A percentile compares a stretch with the other conserved stretches of the same genome.
Conservation (phyloP, 2,329 filamentous ascomycete genomes). For the Penicillium sp. region DNA sequence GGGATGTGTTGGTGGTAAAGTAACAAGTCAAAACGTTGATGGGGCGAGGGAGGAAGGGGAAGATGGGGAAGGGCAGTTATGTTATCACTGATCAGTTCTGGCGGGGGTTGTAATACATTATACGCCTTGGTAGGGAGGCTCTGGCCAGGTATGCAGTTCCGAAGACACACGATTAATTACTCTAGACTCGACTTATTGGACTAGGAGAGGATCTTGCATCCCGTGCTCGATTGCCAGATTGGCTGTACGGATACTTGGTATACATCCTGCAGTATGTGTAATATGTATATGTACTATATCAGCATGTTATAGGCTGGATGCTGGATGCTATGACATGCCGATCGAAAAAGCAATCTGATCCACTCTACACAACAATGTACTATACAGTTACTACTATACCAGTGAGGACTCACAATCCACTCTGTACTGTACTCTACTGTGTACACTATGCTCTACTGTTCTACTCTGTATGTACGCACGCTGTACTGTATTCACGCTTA, state of each 20-base stretch:
- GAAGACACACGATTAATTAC: too few species aligned
- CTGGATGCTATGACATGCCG: too few species aligned
- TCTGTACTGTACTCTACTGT: neutral
- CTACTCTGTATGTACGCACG: neutral
- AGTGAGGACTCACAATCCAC: too few species aligned
- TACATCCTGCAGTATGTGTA: too few species aligned
- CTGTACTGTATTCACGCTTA: constrained; percentile 13
- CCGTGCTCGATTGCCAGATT: constrained; percentile 20
- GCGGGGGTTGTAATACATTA: constrained; percentile 4
- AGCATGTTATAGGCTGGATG: too few species aligned
- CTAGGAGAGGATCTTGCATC: too few species aligned
- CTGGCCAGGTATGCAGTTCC: too few species aligned
- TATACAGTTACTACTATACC: neutral
- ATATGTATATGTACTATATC: neutral
- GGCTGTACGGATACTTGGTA: constrained; percentile 18
- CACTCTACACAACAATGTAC: neutral
- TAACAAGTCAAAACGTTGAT: too few species aligned
- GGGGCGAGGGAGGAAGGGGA: neutral
- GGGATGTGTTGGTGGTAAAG: neutral
- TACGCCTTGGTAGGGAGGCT: too few species aligned
- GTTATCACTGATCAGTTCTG: too few species aligned
- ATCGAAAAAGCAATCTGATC: too few species aligned
- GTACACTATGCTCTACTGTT: neutral
- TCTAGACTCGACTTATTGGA: too few species aligned
- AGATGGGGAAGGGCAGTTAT: neutral